Evolutionary conservation across 116 monocot species (phyloP), one percentile per base, ranked within the genome.

Genomic region (Zostera marina): DNA sequence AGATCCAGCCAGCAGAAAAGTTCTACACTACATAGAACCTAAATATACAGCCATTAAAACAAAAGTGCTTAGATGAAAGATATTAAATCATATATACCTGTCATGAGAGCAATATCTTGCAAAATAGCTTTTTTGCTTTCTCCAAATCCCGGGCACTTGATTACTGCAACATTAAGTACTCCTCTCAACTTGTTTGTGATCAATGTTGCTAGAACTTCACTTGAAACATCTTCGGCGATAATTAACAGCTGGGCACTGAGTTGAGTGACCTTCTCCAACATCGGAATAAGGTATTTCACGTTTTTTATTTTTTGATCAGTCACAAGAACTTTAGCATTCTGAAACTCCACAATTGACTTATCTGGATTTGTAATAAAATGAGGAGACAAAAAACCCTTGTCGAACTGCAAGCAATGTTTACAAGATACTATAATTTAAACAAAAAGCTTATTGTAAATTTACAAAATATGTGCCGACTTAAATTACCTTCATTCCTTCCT

Each of bases 31-130:
- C 49, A 49, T 49, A 8, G 15, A 49, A 49, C 49, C 45, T 45
- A 45, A 45, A 17, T 49, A 19, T 15, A 17, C 32, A 2, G 2
- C 55, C 24, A 22, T 12, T 2, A 55, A 55, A 41, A 58, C 16
- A 38, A 58, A 41, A 58, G 16, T 9, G 39, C 3, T 17, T 11
- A 41, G 4, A 7, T 19, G 58, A 22, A 41, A 15, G 14, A 40
- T 58, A 41, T 8, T 7, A 45, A 47, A 13, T 22, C 10, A 51
- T 5, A 54, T 14, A 56, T 52, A 89, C 96, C 96, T 70, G 96
- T 98, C 89, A 98, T 77, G 10, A 83, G 81, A 71, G 96, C 82
- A 74, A 98, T 89, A 71, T 98, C 96, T 63, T 98, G 96, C 52
- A 98, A 72, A 64, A 85, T 32, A 52, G 78, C 96, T 62, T 98